Base-by-base conservation (phyloP, 441 rosid species). In the Eruca vesicaria region DNA sequence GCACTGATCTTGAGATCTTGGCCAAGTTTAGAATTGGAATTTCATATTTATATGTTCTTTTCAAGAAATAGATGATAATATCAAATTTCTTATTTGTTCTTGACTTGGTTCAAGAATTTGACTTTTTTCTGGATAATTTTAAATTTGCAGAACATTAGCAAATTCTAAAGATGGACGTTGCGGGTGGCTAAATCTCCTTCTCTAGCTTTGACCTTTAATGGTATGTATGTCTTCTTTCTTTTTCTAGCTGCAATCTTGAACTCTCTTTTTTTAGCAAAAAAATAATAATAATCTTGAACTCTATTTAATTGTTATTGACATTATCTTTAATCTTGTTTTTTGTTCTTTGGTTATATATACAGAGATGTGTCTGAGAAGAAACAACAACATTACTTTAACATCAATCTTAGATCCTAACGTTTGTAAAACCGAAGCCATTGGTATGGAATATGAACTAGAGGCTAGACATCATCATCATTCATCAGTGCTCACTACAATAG, bases 361-460 rank as follows among this genome's bases (percentile, higher is more conserved):
- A 84, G 97, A 74, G 81, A 83, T 89, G 96, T 84, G 86, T 79
- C 79, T 79, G 72, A 81, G 74, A 78, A 77, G 80, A 50, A 50
- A 50, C 69, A 82, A 45, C 79, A 74, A 74, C 63, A 79, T 58
- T 76, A 84, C 73, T 50, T 43, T 80, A 72, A 72, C 52, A 53
- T 55, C 75, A 66, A 35, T 75, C 60, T 71, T 71, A 36, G 78
- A 69, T 67, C 64, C 56, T 57, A 80, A 76, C 41, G 23, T 31
- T 76, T 57, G 69, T 35, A 73, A 29, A 71, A 79, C 53, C 56
- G 69, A 72, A 82, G 63, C 69, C 79, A 75, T 72, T 87, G 96
- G 88, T 75, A 96, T 96, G 98, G 98, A 82, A 86, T 75, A 80
- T 87, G 89, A 89, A 78, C 56, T 18, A 50, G 56, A 66, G 81